Evolutionary conservation across 352 stramenopile genomes (phyloP).

Genomic region (Blastocystis sp.): DNA sequence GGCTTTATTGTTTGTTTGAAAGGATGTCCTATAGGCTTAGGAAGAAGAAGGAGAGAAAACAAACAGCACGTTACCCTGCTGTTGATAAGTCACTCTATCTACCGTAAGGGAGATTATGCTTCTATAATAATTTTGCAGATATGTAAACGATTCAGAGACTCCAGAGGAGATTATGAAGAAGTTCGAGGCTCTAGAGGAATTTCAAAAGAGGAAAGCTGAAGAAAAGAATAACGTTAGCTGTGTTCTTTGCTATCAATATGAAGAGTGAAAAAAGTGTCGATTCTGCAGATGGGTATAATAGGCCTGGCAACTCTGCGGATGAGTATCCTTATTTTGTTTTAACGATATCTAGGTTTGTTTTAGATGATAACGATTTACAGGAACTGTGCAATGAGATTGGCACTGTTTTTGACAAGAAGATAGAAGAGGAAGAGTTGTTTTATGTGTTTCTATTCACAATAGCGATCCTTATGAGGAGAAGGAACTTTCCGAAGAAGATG

Average conservation of each 20-base stretch:
- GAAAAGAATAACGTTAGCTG: background rate
- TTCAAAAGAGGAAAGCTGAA: conserved; percentile 55
- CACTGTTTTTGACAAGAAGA: conserved; percentile 18
- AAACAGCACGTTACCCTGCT: background rate
- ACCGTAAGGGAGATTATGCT: background rate
- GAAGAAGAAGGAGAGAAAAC: background rate
- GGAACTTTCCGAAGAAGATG: conserved; percentile 1
- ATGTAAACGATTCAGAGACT: conserved; percentile 43
- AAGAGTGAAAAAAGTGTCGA: background rate
- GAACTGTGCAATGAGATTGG: conserved; percentile 32
- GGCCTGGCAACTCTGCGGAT: background rate
- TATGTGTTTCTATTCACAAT: background rate
- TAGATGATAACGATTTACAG: conserved; percentile 12
- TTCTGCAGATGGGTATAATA: background rate
- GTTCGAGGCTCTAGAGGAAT: conserved; percentile 54
- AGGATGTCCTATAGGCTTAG: background rate
- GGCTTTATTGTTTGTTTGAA: background rate
- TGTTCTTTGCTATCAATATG: background rate
- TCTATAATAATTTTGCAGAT: background rate
- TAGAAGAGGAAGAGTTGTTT: conserved; percentile 2
- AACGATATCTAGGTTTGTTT: background rate
- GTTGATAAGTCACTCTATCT: background rate
- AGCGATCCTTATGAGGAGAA: conserved; percentile 3
- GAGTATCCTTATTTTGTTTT: background rate
- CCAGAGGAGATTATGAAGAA: conserved; percentile 62